phyloP scores from a whole-genome alignment of 2,329 filamentous ascomycete species.

The Didymella keratinophila region DNA sequence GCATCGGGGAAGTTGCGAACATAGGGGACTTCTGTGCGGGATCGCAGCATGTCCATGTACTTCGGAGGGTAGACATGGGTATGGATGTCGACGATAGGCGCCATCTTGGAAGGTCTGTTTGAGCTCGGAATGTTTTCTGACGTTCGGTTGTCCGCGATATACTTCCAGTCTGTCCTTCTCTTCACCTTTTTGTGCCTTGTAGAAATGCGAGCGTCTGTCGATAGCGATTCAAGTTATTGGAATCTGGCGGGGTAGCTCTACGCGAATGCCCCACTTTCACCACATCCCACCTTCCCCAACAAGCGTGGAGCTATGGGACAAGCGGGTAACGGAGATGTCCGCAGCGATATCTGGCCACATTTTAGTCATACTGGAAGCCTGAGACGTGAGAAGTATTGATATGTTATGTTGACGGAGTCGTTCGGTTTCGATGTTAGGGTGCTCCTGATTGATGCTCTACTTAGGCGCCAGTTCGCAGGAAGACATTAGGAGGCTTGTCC shows the following conservation, averaged over 20 bases:
- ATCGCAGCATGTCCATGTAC: conserved; percentile 65
- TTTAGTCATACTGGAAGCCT: conserved; percentile 12
- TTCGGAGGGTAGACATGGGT: conserved; percentile 70
- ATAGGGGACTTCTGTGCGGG: conserved; percentile 70
- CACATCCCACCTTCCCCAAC: conserved; percentile 46
- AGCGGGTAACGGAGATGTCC: conserved; percentile 27
- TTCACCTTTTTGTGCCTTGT: not conserved
- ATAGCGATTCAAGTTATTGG: conserved; percentile 15
- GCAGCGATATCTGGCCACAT: conserved; percentile 14
- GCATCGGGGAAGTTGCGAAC: conserved; percentile 69
- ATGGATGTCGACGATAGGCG: conserved; percentile 66
- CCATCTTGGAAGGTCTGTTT: conserved; percentile 4
- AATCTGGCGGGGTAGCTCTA: conserved; percentile 33
- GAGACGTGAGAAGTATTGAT: not conserved
- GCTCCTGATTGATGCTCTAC: not conserved
- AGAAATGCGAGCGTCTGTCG: not conserved
- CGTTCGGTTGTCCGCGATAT: not conserved
- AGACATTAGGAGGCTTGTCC: conserved; percentile 46
- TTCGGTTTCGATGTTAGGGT: not conserved
- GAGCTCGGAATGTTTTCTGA: not conserved
- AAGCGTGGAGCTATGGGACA: conserved; percentile 28
- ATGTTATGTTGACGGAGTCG: not conserved
- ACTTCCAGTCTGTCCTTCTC: not conserved
- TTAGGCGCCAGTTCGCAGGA: conserved; percentile 41
- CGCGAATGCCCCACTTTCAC: conserved; percentile 34